phyloP scores from a whole-genome alignment of 2,329 filamentous ascomycete species.

The Colletotrichum ledebouriae region DNA sequence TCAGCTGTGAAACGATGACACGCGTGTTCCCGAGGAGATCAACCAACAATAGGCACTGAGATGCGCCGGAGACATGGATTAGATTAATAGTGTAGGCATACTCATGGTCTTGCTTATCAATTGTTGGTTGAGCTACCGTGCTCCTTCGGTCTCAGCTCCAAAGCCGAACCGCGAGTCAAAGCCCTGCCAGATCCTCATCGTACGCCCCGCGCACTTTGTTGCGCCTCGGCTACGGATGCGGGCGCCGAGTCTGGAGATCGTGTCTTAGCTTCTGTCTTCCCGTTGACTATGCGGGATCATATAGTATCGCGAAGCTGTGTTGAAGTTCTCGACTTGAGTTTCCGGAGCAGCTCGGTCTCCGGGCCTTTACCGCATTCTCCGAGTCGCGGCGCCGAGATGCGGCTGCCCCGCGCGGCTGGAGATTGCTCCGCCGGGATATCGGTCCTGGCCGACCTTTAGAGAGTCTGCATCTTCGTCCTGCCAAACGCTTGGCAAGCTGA shows the following conservation, averaged over 20 bases:
- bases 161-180: slow-evolving; percentile 30
- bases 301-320: too few relatives aligned
- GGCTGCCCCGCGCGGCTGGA: not conserved
- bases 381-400: not conserved
- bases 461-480: not conserved
- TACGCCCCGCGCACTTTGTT: too few relatives aligned
- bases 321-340: not conserved
- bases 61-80: not conserved
- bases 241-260: too few relatives aligned
- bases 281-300: too few relatives aligned
- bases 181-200: not conserved
- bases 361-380: not conserved
- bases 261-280: too few relatives aligned
- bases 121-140: not conserved
- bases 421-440: not conserved
- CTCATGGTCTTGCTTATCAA: not conserved
- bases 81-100: not conserved
- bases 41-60: too few relatives aligned
- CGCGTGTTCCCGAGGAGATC: slow-evolving; percentile 6
- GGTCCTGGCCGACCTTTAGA: not conserved
- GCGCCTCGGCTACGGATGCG: too few relatives aligned
- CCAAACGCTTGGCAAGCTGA: not conserved
- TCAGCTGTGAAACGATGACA: slow-evolving; percentile 17
- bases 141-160: slow-evolving; percentile 7
- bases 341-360: slow-evolving; percentile 21